Conservation (phyloP, 1,139 yeast species). For the Candida mesenterica region DNA sequence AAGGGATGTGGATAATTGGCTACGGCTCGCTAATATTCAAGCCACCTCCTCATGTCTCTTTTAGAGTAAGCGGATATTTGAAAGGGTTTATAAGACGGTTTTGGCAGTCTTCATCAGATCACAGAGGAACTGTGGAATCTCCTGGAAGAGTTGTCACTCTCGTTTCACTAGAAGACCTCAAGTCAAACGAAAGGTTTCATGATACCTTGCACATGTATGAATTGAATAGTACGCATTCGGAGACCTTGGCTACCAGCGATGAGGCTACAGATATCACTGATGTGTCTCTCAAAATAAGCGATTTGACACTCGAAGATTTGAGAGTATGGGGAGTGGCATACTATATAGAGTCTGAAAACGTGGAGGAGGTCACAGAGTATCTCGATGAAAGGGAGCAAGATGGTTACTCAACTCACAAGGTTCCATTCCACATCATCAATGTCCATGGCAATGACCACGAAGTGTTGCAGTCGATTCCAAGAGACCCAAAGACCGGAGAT, state of each 20-base stretch:
- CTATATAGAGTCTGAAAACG: slow-evolving; percentile 68
- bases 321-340: slow-evolving; percentile 82
- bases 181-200: slow-evolving; percentile 35
- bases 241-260: slow-evolving; percentile 2
- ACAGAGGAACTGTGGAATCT: slow-evolving; percentile 78
- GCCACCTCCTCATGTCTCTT: slow-evolving; percentile 74
- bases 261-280: slow-evolving; percentile 9
- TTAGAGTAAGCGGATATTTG: slow-evolving; percentile 69
- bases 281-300: slow-evolving; percentile 13
- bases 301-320: slow-evolving; percentile 44
- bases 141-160: slow-evolving; percentile 92
- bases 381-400: slow-evolving; percentile 84
- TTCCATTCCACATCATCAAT: slow-evolving; percentile 58
- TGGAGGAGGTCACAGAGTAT: slow-evolving; percentile 59
- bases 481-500: slow-evolving; percentile 31
- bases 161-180: slow-evolving; percentile 56
- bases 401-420: slow-evolving; percentile 75
- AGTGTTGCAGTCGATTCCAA: slow-evolving; percentile 16
- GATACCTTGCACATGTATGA: slow-evolving; percentile 48
- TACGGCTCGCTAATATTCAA: slow-evolving; percentile 89
- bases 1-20: slow-evolving; percentile 78
- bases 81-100: slow-evolving; percentile 78
- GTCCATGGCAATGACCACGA: slow-evolving; percentile 17
- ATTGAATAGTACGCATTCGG: slow-evolving; percentile 15
- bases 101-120: slow-evolving; percentile 91